A percentile compares a stretch with the other conserved stretches of the same genome.
phyloP scores from a whole-genome alignment of 257 asterid species.

The Agastache rugosa region DNA sequence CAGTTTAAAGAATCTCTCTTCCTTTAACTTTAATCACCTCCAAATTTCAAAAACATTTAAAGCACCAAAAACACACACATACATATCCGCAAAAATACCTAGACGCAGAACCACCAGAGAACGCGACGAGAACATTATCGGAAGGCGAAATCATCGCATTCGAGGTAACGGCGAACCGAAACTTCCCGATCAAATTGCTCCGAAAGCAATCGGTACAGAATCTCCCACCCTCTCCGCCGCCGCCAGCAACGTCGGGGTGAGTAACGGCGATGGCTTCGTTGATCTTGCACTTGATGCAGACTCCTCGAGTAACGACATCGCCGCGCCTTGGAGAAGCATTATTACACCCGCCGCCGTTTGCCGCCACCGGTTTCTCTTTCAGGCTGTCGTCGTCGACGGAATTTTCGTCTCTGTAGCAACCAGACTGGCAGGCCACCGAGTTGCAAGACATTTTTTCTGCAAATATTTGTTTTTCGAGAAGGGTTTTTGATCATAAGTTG shows the following conservation, averaged over 20 bases:
- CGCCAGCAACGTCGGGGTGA: conserved; percentile 39
- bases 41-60: not conserved
- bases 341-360: conserved; percentile 26
- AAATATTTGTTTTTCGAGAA: not conserved
- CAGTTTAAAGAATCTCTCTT: conserved; percentile 16
- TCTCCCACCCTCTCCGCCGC: conserved; percentile 57
- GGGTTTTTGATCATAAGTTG: conserved; percentile 21
- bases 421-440: conserved; percentile 73
- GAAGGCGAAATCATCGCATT: conserved; percentile 87
- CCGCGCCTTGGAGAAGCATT: conserved; percentile 37
- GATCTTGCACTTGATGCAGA: conserved; percentile 66
- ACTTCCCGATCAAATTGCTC: conserved; percentile 76
- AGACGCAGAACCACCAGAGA: conserved; percentile 92
- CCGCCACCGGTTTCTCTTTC: conserved; percentile 26
- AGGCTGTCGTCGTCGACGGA: conserved; percentile 37
- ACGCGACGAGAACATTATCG: conserved; percentile 83
- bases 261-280: conserved; percentile 53
- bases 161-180: conserved; percentile 76
- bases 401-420: conserved; percentile 59
- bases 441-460: conserved; percentile 65
- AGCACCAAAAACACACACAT: not conserved
- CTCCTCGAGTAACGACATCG: conserved; percentile 21
- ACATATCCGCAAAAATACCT: conserved; percentile 48
- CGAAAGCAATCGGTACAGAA: conserved; percentile 85
- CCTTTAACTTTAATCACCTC: conserved; percentile 1